A percentile compares a stretch with the other conserved stretches of the same genome.
Evolutionary conservation across 1,284 basidiomycete genomes (phyloP).

Genomic region (Tilletia setariae): DNA sequence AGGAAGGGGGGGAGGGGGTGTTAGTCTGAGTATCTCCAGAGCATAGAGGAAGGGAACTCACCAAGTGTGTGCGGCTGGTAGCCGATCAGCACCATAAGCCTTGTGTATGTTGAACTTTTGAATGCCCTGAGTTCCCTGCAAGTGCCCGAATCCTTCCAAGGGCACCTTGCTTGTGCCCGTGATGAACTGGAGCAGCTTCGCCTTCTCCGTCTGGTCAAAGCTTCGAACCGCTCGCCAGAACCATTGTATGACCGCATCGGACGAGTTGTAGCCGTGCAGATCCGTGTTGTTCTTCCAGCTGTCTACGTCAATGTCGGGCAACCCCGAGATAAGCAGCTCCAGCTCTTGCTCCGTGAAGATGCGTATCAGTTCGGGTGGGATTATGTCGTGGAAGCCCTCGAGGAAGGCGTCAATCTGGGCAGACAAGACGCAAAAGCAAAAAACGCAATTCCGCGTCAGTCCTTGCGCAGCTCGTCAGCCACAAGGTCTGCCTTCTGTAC

Average conservation of each 20-base stretch:
- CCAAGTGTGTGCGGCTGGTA: constrained; percentile 88
- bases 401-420: constrained; percentile 68
- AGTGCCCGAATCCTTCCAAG: constrained; percentile 82
- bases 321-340: constrained; percentile 93
- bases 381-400: constrained; percentile 91
- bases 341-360: constrained; percentile 95
- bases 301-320: constrained; percentile 97
- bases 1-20: not conserved
- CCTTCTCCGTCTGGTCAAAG: constrained; percentile 92
- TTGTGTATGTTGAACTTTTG: constrained; percentile 96
- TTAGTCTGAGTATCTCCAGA: not conserved
- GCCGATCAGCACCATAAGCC: constrained; percentile 79
- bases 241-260: constrained; percentile 92
- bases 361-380: constrained; percentile 63
- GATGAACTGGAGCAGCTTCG: constrained; percentile 83
- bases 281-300: constrained; percentile 95
- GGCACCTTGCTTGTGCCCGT: constrained; percentile 89
- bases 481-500: too few relatives aligned
- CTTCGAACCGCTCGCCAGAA: constrained; percentile 98
- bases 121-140: constrained; percentile 88
- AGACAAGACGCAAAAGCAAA: not conserved
- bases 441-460: too few relatives aligned
- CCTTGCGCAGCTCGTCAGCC: too few relatives aligned
- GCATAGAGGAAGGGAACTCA: constrained; percentile 55
- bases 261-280: constrained; percentile 71